Evolutionary conservation across 331 rosid species (phyloP).

Genomic region (Pyracantha coccinea): DNA sequence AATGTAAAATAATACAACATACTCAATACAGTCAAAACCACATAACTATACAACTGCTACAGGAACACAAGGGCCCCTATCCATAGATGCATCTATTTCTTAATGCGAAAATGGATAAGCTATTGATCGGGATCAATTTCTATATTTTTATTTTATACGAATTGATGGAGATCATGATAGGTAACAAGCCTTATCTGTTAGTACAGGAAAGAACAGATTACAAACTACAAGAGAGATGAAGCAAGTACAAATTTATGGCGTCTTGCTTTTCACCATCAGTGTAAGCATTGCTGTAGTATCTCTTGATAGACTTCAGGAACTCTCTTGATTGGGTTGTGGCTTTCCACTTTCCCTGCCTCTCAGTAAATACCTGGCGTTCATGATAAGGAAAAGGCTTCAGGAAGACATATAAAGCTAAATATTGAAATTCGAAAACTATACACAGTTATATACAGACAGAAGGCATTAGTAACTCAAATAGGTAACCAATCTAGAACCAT

Average conservation of each 20-base stretch:
- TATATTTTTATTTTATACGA: background rate
- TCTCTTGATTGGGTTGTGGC: constrained; percentile 93
- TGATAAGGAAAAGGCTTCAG: background rate
- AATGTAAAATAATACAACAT: background rate
- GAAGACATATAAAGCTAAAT: background rate
- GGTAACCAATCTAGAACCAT: background rate
- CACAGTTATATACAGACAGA: background rate
- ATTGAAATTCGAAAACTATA: background rate
- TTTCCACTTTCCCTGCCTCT: constrained; percentile 97
- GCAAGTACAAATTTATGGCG: constrained; percentile 78
- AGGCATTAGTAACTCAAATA: background rate
- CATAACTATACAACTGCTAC: background rate
- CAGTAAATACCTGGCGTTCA: constrained; percentile 67
- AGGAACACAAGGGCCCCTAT: background rate
- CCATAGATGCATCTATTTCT: background rate
- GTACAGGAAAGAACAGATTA: background rate
- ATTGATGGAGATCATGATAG: background rate
- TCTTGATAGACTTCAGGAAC: constrained; percentile 77
- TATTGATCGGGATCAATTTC: background rate
- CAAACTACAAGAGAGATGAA: constrained; percentile 13
- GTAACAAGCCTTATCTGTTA: background rate
- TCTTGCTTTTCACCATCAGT: constrained; percentile 99
- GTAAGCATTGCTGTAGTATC: constrained; percentile 88
- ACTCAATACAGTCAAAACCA: background rate
- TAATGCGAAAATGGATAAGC: background rate